Evolutionary conservation across 2,329 filamentous ascomycete species (phyloP), one percentile per base, ranked within the genome.

Genomic region (Triangularia verruculosa): DNA sequence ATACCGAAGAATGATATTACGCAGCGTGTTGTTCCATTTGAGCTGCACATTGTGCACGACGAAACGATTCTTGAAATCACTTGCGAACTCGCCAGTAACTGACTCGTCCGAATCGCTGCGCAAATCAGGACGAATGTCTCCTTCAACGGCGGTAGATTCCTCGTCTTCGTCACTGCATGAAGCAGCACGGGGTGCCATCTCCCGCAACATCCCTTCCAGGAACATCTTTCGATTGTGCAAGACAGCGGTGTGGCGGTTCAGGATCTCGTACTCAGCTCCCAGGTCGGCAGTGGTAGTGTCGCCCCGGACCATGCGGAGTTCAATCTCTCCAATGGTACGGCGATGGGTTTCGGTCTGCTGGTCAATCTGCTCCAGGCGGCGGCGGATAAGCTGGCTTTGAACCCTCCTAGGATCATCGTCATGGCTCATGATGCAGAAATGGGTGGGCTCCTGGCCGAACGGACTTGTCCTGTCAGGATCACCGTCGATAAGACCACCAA

Each of bases 21-120:
- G 88, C 39, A 99, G 79, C 11, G 93, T 86, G 71, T 99, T 99
- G 79, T 97, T 98, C 95, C 95, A 99, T 76, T 99, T 99, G 63
- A 99, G 80, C 72, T 99, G 95, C 74, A 96, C 86, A 71, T 99
- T 99, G 80, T 99, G 95, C 59, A 99, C 90, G 70, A 98, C 94
- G 79, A 99, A 99, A 1, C 95, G 90, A 73, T 99, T 99, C 74
- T 96, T 95, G 81, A 97, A 99, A 74, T 98, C 93, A 75, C 91
- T 97, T 57, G 91, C 89, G 69, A 94, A 94, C 68, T 97, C 93
- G 15, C 90, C 86, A 3, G 89, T 85, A 0, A 89, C 86, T 2
- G 88, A 86, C 1, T 89, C 84, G 67, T 92, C 88, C 60, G 89
- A 79, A 13, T 82, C 84, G 20, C 83, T 83, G 87, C 85, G n/a